A percentile compares a stretch with the other conserved stretches of the same genome.
These are phyloP conservation scores for Casaregolazyma lundiana DNA, from an alignment of 1,139 yeast genomes.

Conservation along the genomic window DNA sequence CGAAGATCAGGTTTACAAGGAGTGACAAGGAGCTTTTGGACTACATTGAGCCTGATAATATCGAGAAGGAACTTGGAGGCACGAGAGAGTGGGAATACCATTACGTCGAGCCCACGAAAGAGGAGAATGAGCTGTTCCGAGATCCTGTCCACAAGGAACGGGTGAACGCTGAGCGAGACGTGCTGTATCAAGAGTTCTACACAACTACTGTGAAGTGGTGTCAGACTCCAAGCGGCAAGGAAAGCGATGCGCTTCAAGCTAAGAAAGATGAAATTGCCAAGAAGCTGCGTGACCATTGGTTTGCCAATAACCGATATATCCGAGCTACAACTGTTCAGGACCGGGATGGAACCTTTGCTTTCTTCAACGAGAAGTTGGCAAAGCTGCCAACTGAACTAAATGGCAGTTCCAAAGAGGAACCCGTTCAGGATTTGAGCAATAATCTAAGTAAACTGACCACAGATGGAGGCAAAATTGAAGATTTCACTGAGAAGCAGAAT, in stretches of 20 bases:
- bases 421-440: too few relatives aligned
- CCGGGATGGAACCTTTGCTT: conserved; percentile 44
- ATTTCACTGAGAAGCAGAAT: not conserved
- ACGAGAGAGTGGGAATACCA: conserved; percentile 49
- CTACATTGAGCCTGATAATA: conserved; percentile 47
- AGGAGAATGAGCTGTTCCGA: conserved; percentile 41
- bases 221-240: conserved; percentile 38
- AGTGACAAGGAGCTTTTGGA: conserved; percentile 52
- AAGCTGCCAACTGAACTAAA: not conserved
- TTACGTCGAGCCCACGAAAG: conserved; percentile 52
- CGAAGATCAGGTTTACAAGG: conserved; percentile 72
- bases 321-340: conserved; percentile 68
- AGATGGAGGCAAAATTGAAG: not conserved
- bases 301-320: conserved; percentile 62
- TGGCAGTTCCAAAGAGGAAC: too few relatives aligned
- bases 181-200: conserved; percentile 46
- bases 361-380: conserved; percentile 25
- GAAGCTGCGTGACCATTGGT: conserved; percentile 52
- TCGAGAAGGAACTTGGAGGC: conserved; percentile 69
- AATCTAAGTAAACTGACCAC: not conserved
- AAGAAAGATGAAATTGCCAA: conserved; percentile 49
- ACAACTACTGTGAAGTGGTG: conserved; percentile 67
- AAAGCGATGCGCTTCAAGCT: conserved; percentile 39
- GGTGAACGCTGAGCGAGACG: conserved; percentile 44
- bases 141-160: conserved; percentile 43